Evolutionary conservation across 1,139 yeast genomes (phyloP).

Genomic region (Eremothecium cymbalariae): DNA sequence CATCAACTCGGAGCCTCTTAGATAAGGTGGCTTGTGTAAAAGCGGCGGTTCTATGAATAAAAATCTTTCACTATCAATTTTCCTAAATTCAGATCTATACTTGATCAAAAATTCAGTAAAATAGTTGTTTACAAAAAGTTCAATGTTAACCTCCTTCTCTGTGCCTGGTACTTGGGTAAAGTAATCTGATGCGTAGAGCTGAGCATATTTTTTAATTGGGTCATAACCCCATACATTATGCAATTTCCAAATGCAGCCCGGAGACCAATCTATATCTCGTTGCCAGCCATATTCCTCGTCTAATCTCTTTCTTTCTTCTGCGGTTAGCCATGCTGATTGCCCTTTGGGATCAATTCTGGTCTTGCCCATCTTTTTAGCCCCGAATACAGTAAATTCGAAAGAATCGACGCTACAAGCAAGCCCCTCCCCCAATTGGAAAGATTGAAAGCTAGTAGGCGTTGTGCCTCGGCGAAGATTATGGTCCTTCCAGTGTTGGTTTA

Average conservation of each 20-base stretch:
- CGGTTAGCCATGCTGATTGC: slow-evolving; percentile 54
- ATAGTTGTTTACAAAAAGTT: slow-evolving; percentile 53
- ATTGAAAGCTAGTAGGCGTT: slow-evolving; percentile 57
- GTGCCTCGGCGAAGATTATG: slow-evolving; percentile 59
- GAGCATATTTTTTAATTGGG: slow-evolving; percentile 26
- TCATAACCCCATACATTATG: slow-evolving; percentile 63
- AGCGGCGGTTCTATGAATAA: slow-evolving; percentile 79
- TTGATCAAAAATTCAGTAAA: slow-evolving; percentile 51
- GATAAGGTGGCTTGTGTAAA: slow-evolving; percentile 65
- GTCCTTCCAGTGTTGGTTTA: slow-evolving; percentile 41
- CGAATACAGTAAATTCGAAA: slow-evolving; percentile 60
- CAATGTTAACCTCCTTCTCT: slow-evolving; percentile 42
- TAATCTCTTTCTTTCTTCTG: slow-evolving; percentile 33
- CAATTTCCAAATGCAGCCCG: slow-evolving; percentile 77
- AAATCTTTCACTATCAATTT: slow-evolving; percentile 41
- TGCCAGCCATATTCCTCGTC: slow-evolving; percentile 66
- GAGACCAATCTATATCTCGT: slow-evolving; percentile 54
- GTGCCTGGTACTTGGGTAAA: slow-evolving; percentile 38
- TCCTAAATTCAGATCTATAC: slow-evolving; percentile 45
- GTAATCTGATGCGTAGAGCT: slow-evolving; percentile 41
- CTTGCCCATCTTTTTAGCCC: slow-evolving; percentile 59
- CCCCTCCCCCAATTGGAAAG: slow-evolving; percentile 66
- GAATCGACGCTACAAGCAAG: slow-evolving; percentile 53
- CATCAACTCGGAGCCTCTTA: slow-evolving; percentile 47
- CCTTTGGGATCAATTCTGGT: slow-evolving; percentile 60